Conservation (phyloP, 2,329 filamentous ascomycete species). For the Alternaria sp. region DNA sequence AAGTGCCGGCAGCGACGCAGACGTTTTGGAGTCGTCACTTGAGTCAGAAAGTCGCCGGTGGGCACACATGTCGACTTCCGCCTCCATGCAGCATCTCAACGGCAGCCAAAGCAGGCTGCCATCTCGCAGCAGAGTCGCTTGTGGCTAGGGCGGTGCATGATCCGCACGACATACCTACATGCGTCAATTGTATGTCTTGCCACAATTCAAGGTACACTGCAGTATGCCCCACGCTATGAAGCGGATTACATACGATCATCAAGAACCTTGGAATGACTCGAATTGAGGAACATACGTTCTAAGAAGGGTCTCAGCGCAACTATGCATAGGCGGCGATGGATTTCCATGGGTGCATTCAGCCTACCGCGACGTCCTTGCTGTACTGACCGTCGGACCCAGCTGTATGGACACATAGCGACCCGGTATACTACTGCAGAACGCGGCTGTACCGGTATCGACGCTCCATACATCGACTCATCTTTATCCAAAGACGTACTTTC, state of each 20-base stretch:
- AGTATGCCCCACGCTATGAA: constrained; percentile 34
- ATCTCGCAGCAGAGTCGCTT: constrained; percentile 37
- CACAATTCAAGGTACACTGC: constrained; percentile 37
- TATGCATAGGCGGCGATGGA: constrained; percentile 33
- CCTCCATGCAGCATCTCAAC: constrained; percentile 35
- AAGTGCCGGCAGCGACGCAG: constrained; percentile 14
- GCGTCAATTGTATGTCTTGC: constrained; percentile 39
- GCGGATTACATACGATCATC: constrained; percentile 9
- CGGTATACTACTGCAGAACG: constrained; percentile 31
- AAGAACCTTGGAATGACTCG: constrained; percentile 12
- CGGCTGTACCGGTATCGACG: constrained; percentile 10
- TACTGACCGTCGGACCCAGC: constrained; percentile 28
- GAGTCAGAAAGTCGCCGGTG: constrained; percentile 1
- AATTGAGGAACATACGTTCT: constrained; percentile 38
- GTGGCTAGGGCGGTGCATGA: constrained; percentile 30
- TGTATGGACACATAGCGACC: constrained; percentile 28
- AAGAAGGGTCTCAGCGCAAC: constrained; percentile 27
- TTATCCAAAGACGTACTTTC: constrained; percentile 12
- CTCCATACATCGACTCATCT: neutral
- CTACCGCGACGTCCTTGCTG: constrained; percentile 27
- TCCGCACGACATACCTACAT: constrained; percentile 47
- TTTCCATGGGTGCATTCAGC: constrained; percentile 34
- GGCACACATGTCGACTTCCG: constrained; percentile 26
- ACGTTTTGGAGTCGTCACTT: constrained; percentile 2
- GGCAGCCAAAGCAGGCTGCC: constrained; percentile 29